Conservation (phyloP, 2,329 filamentous ascomycete species). For the Xylariaceae sp. region DNA sequence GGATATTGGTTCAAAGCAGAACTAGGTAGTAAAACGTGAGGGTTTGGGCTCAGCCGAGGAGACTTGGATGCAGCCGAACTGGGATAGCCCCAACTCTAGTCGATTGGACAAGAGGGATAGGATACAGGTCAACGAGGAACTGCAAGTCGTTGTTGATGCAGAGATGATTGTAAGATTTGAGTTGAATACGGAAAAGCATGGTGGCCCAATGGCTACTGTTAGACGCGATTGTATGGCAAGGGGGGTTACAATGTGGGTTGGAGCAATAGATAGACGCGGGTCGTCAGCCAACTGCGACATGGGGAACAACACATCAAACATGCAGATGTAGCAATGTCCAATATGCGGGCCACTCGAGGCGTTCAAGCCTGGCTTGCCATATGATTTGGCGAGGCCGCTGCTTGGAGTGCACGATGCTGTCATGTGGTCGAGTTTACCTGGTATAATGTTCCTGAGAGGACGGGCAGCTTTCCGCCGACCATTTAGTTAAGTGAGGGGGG, state of each 20-base stretch:
- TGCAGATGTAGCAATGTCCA: background rate
- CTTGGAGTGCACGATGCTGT: too few relatives aligned
- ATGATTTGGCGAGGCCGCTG: too few relatives aligned
- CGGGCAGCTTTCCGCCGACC: too few relatives aligned
- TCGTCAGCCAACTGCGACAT: constrained; percentile 22
- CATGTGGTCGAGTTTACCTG: too few relatives aligned
- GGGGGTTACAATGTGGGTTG: constrained; percentile 25
- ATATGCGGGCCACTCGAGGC: too few relatives aligned
- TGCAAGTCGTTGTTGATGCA: constrained; percentile 10
- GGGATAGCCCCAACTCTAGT: constrained; percentile 4
- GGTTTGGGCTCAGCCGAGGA: constrained; percentile 2
- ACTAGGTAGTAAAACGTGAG: background rate
- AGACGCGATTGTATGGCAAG: background rate
- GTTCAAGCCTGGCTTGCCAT: too few relatives aligned
- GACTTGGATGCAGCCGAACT: background rate
- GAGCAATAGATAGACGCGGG: constrained; percentile 22
- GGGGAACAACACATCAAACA: constrained; percentile 31
- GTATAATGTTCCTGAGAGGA: too few relatives aligned
- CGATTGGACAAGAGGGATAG: constrained; percentile 5
- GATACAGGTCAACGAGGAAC: constrained; percentile 24
- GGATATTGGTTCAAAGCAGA: constrained; percentile 10
- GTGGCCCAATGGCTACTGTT: too few relatives aligned
- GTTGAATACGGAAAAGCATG: too few relatives aligned
- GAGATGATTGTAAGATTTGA: too few relatives aligned
- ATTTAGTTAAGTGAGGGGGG: too few relatives aligned